Base-by-base conservation (phyloP, 176 grass and related monocot species). In the Carex littledalei region DNA sequence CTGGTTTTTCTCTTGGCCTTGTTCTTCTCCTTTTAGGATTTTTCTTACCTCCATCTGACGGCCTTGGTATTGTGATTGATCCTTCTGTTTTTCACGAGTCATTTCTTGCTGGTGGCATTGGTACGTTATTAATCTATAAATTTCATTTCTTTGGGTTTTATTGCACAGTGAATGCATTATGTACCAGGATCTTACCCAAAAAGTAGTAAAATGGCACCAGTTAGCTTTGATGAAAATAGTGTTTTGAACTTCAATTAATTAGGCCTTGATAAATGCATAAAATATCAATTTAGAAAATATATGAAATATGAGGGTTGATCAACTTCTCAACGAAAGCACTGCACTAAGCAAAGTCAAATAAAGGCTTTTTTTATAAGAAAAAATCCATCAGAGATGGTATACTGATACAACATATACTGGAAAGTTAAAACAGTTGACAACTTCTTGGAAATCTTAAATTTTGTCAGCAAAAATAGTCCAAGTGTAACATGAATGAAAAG, bases 41-140 rank as follows among this genome's bases (percentile, higher is more conserved):
- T 77, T 24, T 89, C 17, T 84, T 99, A 74, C 96, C 96, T 79
- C 96, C 96, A 65, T 81, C 69, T 57, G 91, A 94, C 63, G 96
- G 96, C 59, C 69, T 91, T 18, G 90, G 96, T 17, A 85, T 99
- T 78, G 84, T 95, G 62, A 71, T 99, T 68, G 91, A 95, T 88
- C 93, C 96, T 18, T n/a, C 84, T 16, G 78, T 99, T 21, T 99
- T 95, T 79, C 96, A 94, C 86, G 90, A 95, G 87, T 99, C 96
- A 47, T 90, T 99, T 90, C 93, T 99, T 89, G 93, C 89, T 15
- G 96, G 96, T 53, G 88, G 96, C 53, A 85, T 99, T 11, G 96
- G 96, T 99, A 89, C 62, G 89, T 66, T 22, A 24, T 54, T 80
- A 0, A 41, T 84, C 49, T 54, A 29, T 4, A 45, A 87, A 59